Evolutionary conservation across 495 filamentous ascomycete genomes (phyloP).

Genomic region (Evansstolkia leycettana): DNA sequence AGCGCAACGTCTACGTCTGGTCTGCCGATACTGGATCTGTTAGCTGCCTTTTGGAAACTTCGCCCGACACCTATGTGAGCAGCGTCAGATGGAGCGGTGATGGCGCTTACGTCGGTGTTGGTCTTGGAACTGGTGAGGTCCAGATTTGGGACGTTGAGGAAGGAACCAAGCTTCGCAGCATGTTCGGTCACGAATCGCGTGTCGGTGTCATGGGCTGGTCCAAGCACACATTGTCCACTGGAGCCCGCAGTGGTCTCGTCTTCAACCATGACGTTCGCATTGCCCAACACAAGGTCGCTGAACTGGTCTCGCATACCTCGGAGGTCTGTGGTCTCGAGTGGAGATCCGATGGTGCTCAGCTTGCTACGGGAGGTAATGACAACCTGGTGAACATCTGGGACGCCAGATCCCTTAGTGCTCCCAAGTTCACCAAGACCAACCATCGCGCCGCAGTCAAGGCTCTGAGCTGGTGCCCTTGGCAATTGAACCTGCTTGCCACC

Average conservation of each 20-base stretch:
- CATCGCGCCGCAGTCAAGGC: conserved; percentile 98
- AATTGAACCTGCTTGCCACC: conserved; percentile 89
- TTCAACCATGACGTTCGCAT: conserved; percentile 99
- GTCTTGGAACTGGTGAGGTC: conserved; percentile 87
- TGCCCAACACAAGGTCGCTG: conserved; percentile 93
- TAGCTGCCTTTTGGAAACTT: conserved; percentile 71
- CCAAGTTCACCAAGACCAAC: conserved; percentile 99
- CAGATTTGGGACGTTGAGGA: conserved; percentile 99
- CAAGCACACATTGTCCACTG: conserved; percentile 92
- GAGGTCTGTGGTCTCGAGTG: conserved; percentile 98
- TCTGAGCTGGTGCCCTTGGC: conserved; percentile 98
- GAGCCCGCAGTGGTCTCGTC: conserved; percentile 86
- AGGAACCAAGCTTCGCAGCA: conserved; percentile 86
- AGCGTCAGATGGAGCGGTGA: conserved; percentile 98
- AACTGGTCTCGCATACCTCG: conserved; percentile 90
- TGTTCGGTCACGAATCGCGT: conserved; percentile 93
- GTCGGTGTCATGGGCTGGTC: conserved; percentile 98
- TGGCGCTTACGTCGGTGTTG: conserved; percentile 91
- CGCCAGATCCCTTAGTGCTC: conserved; percentile 77
- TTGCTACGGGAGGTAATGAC: conserved; percentile 95
- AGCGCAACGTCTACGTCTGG: conserved; percentile 97
- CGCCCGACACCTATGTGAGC: conserved; percentile 87
- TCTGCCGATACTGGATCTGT: conserved; percentile 91
- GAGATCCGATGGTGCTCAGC: conserved; percentile 89
- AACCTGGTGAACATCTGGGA: conserved; percentile 99